These are phyloP conservation scores for Wickerhamiella kurtzmanii DNA, from an alignment of 805 yeast genomes.

Conservation along the genomic window DNA sequence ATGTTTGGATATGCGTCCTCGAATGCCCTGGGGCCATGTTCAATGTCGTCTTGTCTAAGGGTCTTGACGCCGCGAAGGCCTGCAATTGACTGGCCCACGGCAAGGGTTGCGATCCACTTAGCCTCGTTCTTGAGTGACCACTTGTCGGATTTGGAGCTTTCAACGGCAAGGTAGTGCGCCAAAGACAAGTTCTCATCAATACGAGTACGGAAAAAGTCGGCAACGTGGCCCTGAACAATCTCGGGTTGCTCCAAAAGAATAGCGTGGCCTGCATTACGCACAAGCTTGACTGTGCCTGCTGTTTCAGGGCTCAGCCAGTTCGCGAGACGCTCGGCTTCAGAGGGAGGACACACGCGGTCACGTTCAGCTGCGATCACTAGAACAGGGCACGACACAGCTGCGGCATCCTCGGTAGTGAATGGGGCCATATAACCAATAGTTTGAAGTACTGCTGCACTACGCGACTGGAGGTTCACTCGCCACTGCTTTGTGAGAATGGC, in stretches of 20 bases:
- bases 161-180: constrained; percentile 33
- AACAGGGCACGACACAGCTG: constrained; percentile 30
- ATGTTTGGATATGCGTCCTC: constrained; percentile 41
- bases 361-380: constrained; percentile 45
- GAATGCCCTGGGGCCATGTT: constrained; percentile 44
- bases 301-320: constrained; percentile 21
- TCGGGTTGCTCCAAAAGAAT: constrained; percentile 51
- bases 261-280: constrained; percentile 48
- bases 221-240: constrained; percentile 44
- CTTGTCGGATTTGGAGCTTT: constrained; percentile 39
- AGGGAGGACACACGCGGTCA: constrained; percentile 43
- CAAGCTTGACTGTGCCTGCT: constrained; percentile 18
- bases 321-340: constrained; percentile 25
- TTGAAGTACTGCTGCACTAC: constrained; percentile 39
- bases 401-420: constrained; percentile 34
- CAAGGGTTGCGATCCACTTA: constrained; percentile 49
- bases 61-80: constrained; percentile 58
- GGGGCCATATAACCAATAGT: constrained; percentile 40
- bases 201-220: constrained; percentile 40
- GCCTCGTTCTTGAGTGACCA: constrained; percentile 69
- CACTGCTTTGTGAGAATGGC: constrained; percentile 43
- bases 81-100: constrained; percentile 30
- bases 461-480: constrained; percentile 56
- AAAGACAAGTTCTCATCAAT: constrained; percentile 45
- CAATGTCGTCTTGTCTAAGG: constrained; percentile 45